Evolutionary conservation across 768 basidiomycete species (phyloP).

Genomic region (Boletus rex-veris): DNA sequence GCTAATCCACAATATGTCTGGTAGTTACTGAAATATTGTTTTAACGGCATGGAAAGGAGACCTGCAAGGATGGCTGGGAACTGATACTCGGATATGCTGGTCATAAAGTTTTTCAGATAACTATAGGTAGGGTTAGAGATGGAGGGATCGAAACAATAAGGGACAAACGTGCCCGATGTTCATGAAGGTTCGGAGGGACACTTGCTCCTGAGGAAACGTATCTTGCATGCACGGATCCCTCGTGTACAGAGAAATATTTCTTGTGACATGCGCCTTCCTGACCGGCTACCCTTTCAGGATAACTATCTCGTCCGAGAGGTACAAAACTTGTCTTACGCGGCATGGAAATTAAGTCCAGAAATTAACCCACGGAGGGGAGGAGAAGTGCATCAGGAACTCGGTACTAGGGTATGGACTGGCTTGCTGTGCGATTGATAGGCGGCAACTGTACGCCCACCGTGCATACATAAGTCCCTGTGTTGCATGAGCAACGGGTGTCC

Average conservation of each 20-base stretch:
- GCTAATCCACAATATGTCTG: neutral
- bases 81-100: conserved; percentile 4
- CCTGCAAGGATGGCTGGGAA: neutral
- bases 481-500: conserved; percentile 14
- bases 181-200: conserved; percentile 3
- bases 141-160: conserved; percentile 8
- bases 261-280: neutral
- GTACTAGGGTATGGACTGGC: conserved; percentile 10
- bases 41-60: conserved; percentile 1
- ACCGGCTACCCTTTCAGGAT: neutral
- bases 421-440: conserved; percentile 21
- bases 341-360: conserved; percentile 19
- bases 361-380: conserved; percentile 13
- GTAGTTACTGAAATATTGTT: neutral
- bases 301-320: neutral
- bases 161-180: conserved; percentile 2
- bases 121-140: conserved; percentile 6
- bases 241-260: conserved; percentile 7
- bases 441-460: conserved; percentile 5
- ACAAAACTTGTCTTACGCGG: neutral
- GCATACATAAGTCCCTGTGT: conserved; percentile 24
- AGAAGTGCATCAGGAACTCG: conserved; percentile 4
- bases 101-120: conserved; percentile 7
- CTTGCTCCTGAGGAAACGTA: conserved; percentile 4
- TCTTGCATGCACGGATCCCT: neutral